phyloP scores from a whole-genome alignment of 805 yeast genomes.

The Tetrapisispora nanseiensis region DNA sequence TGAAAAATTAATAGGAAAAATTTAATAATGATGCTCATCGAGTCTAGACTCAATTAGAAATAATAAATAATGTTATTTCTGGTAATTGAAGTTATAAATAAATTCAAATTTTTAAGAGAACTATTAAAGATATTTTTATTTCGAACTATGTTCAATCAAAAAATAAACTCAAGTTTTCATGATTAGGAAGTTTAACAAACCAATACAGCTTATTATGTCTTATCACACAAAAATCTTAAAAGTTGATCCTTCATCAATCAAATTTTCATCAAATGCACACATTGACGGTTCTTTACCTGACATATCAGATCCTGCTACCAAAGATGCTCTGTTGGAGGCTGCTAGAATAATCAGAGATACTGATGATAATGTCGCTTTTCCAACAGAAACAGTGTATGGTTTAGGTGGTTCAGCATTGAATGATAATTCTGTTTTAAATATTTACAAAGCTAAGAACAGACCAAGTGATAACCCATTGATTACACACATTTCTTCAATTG shows the following conservation, averaged over 20 bases:
- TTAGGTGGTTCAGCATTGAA: constrained; percentile 78
- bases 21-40: not conserved
- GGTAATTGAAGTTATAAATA: not conserved
- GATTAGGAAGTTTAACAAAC: not conserved
- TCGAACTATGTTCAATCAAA: no score
- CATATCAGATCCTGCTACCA: constrained; percentile 45
- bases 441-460: constrained; percentile 81
- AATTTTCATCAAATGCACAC: constrained; percentile 32
- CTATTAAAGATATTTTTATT: no score
- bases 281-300: constrained; percentile 33
- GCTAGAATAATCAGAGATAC: constrained; percentile 43
- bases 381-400: constrained; percentile 96
- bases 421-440: constrained; percentile 63
- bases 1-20: not conserved
- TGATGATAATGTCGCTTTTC: constrained; percentile 73
- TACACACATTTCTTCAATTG: constrained; percentile 72
- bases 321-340: constrained; percentile 45
- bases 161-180: no score
- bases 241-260: constrained; percentile 45
- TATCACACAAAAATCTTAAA: constrained; percentile 38
- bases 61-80: not conserved
- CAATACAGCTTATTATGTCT: constrained; percentile 3
- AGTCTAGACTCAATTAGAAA: not conserved
- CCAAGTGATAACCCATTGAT: constrained; percentile 95
- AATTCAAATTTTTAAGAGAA: no score